Conservation (phyloP, 2,329 filamentous ascomycete genomes). For the Immersiporthe knoxdaviesiana region DNA sequence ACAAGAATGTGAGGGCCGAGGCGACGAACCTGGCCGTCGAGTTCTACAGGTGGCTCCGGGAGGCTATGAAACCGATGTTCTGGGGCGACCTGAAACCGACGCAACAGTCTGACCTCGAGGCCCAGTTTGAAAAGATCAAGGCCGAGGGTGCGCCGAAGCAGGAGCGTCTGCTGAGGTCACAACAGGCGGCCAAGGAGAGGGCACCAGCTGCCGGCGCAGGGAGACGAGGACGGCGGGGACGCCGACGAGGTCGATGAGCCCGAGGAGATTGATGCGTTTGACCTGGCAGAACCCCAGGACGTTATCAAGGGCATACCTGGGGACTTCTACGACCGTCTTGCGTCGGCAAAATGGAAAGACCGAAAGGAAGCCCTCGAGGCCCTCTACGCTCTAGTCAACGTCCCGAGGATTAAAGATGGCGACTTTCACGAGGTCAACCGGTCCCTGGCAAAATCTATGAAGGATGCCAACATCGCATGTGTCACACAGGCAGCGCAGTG, state of each 20-base stretch:
- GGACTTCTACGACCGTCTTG: constrained; percentile 80
- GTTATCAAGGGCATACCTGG: constrained; percentile 79
- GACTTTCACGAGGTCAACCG: constrained; percentile 84
- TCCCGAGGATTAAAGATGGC: constrained; percentile 88
- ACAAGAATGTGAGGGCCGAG: constrained; percentile 97
- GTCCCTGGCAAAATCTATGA: constrained; percentile 93
- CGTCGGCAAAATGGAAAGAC: constrained; percentile 97
- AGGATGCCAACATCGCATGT: constrained; percentile 95
- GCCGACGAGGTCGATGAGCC: constrained; percentile 63
- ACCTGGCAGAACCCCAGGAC: constrained; percentile 85
- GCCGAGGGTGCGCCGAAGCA: constrained; percentile 86
- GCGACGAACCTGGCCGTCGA: constrained; percentile 91
- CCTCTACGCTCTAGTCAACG: constrained; percentile 74
- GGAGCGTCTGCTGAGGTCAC: constrained; percentile 82
- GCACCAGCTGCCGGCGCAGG: constrained; percentile 63
- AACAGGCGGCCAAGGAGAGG: constrained; percentile 81
- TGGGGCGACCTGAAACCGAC: constrained; percentile 95
- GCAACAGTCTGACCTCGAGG: constrained; percentile 91
- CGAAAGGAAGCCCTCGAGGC: constrained; percentile 91
- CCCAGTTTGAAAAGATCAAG: constrained; percentile 92
- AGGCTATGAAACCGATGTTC: constrained; percentile 98
- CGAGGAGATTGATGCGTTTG: constrained; percentile 77
- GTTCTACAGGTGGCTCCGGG: constrained; percentile 93
- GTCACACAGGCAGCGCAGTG: constrained; percentile 93
- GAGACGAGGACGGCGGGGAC: constrained; percentile 61